A percentile compares a stretch with the other conserved stretches of the same genome.
These are phyloP conservation scores for Nicotiana benthamiana DNA, from an alignment of 257 asterid species.

Conservation along the genomic window DNA sequence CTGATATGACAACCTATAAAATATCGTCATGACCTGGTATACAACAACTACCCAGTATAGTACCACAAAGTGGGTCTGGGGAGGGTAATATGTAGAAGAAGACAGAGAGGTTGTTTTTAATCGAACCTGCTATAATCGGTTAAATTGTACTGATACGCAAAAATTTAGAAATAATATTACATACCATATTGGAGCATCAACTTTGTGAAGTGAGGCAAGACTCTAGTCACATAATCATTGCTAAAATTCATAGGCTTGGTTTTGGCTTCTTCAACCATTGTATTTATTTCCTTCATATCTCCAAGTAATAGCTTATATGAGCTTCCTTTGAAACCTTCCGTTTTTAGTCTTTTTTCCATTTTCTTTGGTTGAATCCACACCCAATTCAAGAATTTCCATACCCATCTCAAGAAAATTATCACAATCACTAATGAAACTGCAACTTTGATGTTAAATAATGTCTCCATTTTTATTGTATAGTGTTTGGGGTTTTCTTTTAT, in stretches of 20 bases:
- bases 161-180: background rate
- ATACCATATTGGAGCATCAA: background rate
- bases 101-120: too few species aligned
- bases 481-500: background rate
- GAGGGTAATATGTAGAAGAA: too few species aligned
- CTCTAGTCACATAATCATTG: background rate
- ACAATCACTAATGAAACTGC: background rate
- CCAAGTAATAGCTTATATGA: background rate
- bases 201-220: background rate
- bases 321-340: constrained; percentile 4
- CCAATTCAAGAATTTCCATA: constrained; percentile 7
- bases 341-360: background rate
- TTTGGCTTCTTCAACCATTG: constrained; percentile 4
- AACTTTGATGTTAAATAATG: background rate
- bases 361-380: constrained; percentile 8
- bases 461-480: background rate
- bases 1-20: too few species aligned
- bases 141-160: too few species aligned
- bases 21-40: too few species aligned
- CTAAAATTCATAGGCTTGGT: constrained; percentile 3
- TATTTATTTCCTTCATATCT: background rate
- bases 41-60: too few species aligned
- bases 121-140: too few species aligned
- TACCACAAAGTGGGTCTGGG: too few species aligned
- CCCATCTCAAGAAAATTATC: background rate